Conservation (phyloP, 2,329 filamentous ascomycete genomes). For the Tetracladium maxilliforme region DNA sequence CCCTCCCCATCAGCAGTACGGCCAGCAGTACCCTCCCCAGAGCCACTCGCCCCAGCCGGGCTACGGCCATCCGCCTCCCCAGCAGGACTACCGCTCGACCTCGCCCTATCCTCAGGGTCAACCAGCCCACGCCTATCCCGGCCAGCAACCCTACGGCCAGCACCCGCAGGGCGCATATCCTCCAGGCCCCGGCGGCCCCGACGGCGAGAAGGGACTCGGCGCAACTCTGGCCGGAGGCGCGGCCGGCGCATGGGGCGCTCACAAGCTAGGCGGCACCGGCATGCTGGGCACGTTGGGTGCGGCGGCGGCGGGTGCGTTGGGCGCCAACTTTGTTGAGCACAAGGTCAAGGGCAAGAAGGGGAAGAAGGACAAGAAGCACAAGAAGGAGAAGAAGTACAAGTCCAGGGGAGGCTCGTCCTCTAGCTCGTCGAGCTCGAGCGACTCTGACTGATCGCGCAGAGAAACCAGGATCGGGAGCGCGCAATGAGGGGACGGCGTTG, state of each 20-base stretch:
- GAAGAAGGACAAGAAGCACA: slow-evolving; percentile 9
- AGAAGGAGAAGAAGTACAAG: slow-evolving; percentile 2
- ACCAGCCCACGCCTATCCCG: slow-evolving; percentile 5
- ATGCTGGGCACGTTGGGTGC: slow-evolving; percentile 36
- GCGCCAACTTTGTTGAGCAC: slow-evolving; percentile 34
- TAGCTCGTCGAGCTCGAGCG: slow-evolving; percentile 2
- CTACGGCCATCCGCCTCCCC: no score
- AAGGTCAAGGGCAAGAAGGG: slow-evolving; percentile 21
- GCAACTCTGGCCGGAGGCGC: slow-evolving; percentile 36
- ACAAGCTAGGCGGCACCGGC: slow-evolving; percentile 37
- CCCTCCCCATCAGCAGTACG: slow-evolving; percentile 2
- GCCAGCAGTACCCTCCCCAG: slow-evolving; percentile 3
- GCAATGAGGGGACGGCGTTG: no score
- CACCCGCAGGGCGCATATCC: slow-evolving; percentile 2
- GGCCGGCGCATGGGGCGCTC: slow-evolving; percentile 34
- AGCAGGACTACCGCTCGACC: slow-evolving; percentile 1
- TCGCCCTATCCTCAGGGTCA: no score
- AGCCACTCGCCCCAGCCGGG: slow-evolving; percentile 2
- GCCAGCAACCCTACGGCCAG: slow-evolving; percentile 2
- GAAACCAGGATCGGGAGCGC: no score
- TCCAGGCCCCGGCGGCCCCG: slow-evolving; percentile 8
- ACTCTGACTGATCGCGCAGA: no score
- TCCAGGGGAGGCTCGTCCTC: background rate
- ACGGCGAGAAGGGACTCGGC: slow-evolving; percentile 38
- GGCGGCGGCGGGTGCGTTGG: slow-evolving; percentile 35